Conservation (phyloP, 768 basidiomycete species). For the Omphalotus guepiniiformis region DNA sequence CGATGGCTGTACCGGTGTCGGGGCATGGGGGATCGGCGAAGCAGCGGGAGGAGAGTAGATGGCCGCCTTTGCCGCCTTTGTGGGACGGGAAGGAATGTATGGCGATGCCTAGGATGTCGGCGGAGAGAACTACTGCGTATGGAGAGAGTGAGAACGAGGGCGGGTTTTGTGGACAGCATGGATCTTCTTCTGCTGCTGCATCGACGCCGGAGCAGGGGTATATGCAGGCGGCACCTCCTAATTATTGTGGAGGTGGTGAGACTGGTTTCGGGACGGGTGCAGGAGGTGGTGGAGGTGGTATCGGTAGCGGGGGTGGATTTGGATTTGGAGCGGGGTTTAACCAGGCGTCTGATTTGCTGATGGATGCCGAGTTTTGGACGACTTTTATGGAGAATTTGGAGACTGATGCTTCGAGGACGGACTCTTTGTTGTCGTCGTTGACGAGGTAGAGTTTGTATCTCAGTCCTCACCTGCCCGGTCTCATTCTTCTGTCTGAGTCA, state of each 20-base stretch:
- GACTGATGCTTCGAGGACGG: too few species aligned
- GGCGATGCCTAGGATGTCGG: constrained; percentile 1
- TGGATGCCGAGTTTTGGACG: constrained; percentile 40
- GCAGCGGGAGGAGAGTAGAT: constrained; percentile 9
- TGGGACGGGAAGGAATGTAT: neutral
- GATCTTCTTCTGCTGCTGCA: too few species aligned
- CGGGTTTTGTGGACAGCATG: too few species aligned
- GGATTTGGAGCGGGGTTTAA: neutral
- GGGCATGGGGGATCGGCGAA: constrained; percentile 16
- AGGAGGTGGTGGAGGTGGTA: neutral
- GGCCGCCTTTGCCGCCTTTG: neutral
- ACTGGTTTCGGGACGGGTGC: neutral
- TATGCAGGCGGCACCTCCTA: neutral
- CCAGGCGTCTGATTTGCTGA: constrained; percentile 29
- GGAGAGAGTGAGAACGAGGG: neutral
- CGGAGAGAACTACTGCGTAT: constrained; percentile 2
- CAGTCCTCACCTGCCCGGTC: too few species aligned
- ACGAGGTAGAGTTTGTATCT: too few species aligned
- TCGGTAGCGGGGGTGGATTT: constrained; percentile 5
- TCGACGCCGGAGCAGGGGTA: neutral
- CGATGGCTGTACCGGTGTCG: constrained; percentile 15
- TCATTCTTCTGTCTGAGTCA: too few species aligned
- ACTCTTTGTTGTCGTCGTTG: too few species aligned
- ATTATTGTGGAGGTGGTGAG: neutral
- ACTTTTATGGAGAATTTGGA: constrained; percentile 33